phyloP scores from a whole-genome alignment of 495 filamentous ascomycete genomes.

The Bombardia bombarda region DNA sequence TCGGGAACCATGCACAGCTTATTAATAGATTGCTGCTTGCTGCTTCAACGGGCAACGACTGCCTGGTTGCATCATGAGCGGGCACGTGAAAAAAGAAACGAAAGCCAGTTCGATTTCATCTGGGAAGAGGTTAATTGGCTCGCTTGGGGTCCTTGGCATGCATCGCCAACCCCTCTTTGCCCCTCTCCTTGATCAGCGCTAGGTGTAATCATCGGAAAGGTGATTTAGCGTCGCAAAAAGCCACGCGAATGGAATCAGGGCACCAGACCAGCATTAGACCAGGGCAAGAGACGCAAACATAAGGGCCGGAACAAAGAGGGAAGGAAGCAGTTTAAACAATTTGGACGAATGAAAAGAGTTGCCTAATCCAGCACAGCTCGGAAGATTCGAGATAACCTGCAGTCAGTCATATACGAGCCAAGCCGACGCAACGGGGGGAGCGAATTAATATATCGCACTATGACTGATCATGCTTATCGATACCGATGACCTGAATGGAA shows the following conservation, averaged over 20 bases:
- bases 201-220: no score
- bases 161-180: neutral
- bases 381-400: neutral
- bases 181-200: no score
- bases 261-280: neutral
- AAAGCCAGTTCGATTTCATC: neutral
- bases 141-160: neutral
- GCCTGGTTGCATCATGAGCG: constrained; percentile 8
- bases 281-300: neutral
- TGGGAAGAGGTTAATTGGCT: neutral
- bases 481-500: constrained; percentile 5
- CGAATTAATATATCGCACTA: constrained; percentile 11
- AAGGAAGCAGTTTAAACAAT: neutral
- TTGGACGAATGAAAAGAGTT: constrained; percentile 3
- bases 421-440: constrained; percentile 1
- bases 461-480: constrained; percentile 12
- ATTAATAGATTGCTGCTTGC: constrained; percentile 14
- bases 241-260: neutral
- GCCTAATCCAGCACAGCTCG: constrained; percentile 11
- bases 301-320: neutral
- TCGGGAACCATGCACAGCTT: constrained; percentile 1
- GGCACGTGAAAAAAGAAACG: constrained; percentile 12
- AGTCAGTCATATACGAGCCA: constrained; percentile 6
- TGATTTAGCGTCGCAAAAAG: no score
- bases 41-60: neutral